Base-by-base conservation (phyloP, 2,329 filamentous ascomycete species). In the Onygenales sp. region DNA sequence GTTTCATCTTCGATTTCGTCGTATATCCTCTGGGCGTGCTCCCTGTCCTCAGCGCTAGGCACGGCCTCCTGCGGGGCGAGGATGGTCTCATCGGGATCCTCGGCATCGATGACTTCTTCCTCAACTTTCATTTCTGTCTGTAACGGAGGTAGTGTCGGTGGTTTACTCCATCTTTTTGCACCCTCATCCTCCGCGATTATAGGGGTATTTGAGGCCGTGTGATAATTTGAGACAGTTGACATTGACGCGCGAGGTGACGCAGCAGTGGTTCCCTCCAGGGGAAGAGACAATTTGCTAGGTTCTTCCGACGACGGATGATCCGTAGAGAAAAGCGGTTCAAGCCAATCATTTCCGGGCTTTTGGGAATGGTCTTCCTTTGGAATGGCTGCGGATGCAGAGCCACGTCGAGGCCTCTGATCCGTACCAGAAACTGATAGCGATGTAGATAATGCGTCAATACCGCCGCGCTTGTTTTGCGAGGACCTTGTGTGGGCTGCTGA, bases 21-120 rank as follows among this genome's bases (percentile, higher is more conserved):
- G 66, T 82, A 97, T 42, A 98, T 89, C 64, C 84, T 85, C 61
- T 84, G 80, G 1, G 92, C 93, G 66, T 87, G 88, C 60, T 86
- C 81, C 17, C 80, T 78, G 61, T 95, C 90, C 54, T 87, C 83
- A 39, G 83, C 80, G 1, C 81, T 74, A 4, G 76, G 64, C 3
- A 57, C 58, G 39, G 64, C 58, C 17, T 60, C 58, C 10, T 59
- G 36, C n/a, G 49, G 36, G 7, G 61, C 55, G 14, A 43, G 38
- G 8, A 21, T 36, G n/a, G 36, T 35, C 6, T 10, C 21, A 11
- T 43, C 41, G 9, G 14, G 21, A 10, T 43, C 10, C 3, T 42
- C 31, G 7, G 8, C 11, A 41, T 61, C 59, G 13, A 57, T 51
- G 31, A 46, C 46, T 47, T 65, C 58, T 10, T 54, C 44, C 6